A percentile compares a stretch with the other conserved stretches of the same genome.
Conservation (phyloP, 1,284 basidiomycete genomes). For the Dichomitus squalens region DNA sequence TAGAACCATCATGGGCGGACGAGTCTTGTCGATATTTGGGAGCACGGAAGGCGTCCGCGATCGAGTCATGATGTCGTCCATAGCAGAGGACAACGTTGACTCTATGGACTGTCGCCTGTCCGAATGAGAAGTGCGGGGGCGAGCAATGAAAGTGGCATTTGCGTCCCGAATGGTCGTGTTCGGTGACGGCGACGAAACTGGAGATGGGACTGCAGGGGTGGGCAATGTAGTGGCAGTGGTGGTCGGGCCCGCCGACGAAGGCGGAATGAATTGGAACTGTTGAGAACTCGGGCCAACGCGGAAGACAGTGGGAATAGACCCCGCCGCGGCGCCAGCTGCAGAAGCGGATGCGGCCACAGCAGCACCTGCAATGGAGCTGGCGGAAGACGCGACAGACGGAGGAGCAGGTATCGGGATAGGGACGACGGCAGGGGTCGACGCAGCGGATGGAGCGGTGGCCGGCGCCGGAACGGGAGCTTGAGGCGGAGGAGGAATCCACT, state of each 20-base stretch:
- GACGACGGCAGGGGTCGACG: conserved; percentile 13
- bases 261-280: conserved; percentile 77
- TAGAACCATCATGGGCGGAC: conserved; percentile 83
- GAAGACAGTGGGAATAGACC: conserved; percentile 28
- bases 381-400: conserved; percentile 9
- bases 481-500: conserved; percentile 55
- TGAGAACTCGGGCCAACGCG: conserved; percentile 59
- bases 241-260: conserved; percentile 42
- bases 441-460: conserved; percentile 20
- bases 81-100: conserved; percentile 57
- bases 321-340: conserved; percentile 12
- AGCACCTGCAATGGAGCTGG: conserved; percentile 15
- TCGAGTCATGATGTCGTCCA: conserved; percentile 47
- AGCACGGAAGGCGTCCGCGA: conserved; percentile 59
- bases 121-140: conserved; percentile 42
- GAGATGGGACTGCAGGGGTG: conserved; percentile 22
- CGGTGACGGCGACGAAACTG: conserved; percentile 40
- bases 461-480: conserved; percentile 34
- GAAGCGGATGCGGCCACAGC: conserved; percentile 21
- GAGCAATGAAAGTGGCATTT: conserved; percentile 45
- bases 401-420: conserved; percentile 17
- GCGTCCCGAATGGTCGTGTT: conserved; percentile 47
- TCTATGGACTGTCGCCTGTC: conserved; percentile 58
- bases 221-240: conserved; percentile 14
- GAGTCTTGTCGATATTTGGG: conserved; percentile 72